Percentiles rank a stretch among this genome's conserved stretches.
These are phyloP conservation scores for Paramecium pentaurelia DNA, from an alignment of 73 alveolate species.

Conservation along the genomic window DNA sequence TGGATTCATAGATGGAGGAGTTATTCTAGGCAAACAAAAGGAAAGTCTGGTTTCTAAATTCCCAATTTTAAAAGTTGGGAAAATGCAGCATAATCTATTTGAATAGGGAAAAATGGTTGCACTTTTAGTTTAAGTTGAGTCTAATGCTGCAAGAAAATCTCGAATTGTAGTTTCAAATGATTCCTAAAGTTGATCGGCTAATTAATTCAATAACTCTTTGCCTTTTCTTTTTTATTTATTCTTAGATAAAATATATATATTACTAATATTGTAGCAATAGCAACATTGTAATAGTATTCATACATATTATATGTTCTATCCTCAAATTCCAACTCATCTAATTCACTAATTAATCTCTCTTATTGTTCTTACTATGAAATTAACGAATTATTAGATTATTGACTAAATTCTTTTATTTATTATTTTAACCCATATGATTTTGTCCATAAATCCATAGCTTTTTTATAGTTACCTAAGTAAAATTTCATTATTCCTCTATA, in stretches of 20 bases:
- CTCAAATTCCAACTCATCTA: conserved; percentile 55
- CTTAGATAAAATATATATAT: not conserved
- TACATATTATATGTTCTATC: conserved; percentile 60
- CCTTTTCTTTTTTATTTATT: conserved; percentile 29
- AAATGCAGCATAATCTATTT: conserved; percentile 52
- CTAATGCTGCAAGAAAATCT: not conserved
- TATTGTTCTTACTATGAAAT: not conserved
- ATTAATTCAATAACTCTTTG: conserved; percentile 20
- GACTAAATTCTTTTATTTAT: not conserved
- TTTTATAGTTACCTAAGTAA: conserved; percentile 38
- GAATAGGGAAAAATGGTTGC: conserved; percentile 34
- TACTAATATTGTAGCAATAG: conserved; percentile 9
- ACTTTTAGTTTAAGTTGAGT: not conserved
- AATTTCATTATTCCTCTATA: conserved; percentile 53
- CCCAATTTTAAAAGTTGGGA: conserved; percentile 44
- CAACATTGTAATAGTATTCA: conserved; percentile 57
- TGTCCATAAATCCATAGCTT: conserved; percentile 34
- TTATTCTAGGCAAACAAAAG: conserved; percentile 1
- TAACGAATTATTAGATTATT: not conserved
- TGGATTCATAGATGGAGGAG: conserved; percentile 44
- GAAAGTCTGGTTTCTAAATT: not conserved
- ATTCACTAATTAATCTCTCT: conserved; percentile 31
- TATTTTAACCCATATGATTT: conserved; percentile 45
- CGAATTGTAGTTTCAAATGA: not conserved
- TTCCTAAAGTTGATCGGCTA: not conserved